Base-by-base conservation (phyloP, 345 rosid genomes). In the Salix brachista region DNA sequence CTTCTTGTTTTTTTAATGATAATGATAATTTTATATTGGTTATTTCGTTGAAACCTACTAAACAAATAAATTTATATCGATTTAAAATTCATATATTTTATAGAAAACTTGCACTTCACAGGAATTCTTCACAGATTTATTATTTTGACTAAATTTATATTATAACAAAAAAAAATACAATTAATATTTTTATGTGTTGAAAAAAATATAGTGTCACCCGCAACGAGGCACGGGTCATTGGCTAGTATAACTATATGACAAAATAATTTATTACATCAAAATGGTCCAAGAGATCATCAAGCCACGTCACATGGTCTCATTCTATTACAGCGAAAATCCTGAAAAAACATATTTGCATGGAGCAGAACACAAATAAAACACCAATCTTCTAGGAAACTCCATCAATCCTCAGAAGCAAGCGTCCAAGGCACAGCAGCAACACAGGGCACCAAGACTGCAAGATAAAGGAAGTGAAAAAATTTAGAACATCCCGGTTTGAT, bases 391-490 rank as follows among this genome's bases (percentile, higher is more conserved):
- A 41, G 46, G 46, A 41, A 41, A 56, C 6, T 67, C 32, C n/a
- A 42, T 13, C 42, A 5, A 13, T 52, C 37, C 42, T 85, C 81
- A 90, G 78, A 87, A 89, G 87, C 96, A 91, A 32, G 84, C 84
- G 56, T 90, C 96, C 67, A 90, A 67, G 72, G 79, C 86, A 77
- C 96, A 91, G 73, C 96, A 91, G 72, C 96, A 91, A 80, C 96
- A 91, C 65, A 91, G 4, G 70, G 87, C 92, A 65, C 92, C 97
- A 75, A 92, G 89, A 71, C 94, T 91, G 86, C 77, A 73, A 41
- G 64, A n/a, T 26, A 32, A 48, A 65, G 62, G 48, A 50, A 62
- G 10, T 77, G 23, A 74, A 25, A 67, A 26, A 67, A 67, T 19
- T n/a, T 25, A 67, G 8, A 9, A 8, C 9, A 58, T 64, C 36